These are phyloP conservation scores for Metarhizium rileyi DNA, from an alignment of 2,329 filamentous ascomycete genomes.

Conservation along the genomic window DNA sequence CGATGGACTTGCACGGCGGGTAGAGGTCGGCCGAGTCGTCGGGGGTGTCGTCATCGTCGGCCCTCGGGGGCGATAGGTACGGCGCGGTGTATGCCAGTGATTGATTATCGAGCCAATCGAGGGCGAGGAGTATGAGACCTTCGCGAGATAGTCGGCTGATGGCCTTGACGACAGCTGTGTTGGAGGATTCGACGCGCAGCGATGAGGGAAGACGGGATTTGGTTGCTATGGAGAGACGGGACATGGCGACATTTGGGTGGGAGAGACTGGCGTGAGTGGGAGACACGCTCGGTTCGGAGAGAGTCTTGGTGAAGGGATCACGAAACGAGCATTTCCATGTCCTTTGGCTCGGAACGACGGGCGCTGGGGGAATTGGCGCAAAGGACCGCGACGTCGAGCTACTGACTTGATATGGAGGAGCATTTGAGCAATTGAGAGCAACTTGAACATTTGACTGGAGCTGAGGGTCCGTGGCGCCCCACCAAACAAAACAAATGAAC, in stretches of 20 bases:
- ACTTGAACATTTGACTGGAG: no score
- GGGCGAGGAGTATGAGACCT: slow-evolving; percentile 60
- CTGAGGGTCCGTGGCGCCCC: neutral
- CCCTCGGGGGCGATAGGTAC: slow-evolving; percentile 18
- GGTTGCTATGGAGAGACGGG: slow-evolving; percentile 57
- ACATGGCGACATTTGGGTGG: slow-evolving; percentile 26
- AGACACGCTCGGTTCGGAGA: neutral
- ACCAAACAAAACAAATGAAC: neutral
- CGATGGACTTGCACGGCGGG: slow-evolving; percentile 53
- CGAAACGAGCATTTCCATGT: neutral
- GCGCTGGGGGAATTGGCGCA: neutral
- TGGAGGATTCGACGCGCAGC: slow-evolving; percentile 56
- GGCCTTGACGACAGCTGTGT: slow-evolving; percentile 53
- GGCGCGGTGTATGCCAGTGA: slow-evolving; percentile 46
- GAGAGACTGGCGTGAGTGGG: neutral
- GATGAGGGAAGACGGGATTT: slow-evolving; percentile 62
- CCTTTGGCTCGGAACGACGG: neutral
- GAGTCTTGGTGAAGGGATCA: neutral
- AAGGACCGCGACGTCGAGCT: neutral
- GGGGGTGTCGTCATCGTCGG: slow-evolving; percentile 34
- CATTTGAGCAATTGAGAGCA: no score
- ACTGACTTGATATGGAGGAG: no score
- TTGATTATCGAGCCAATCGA: slow-evolving; percentile 66
- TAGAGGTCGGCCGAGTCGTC: slow-evolving; percentile 58
- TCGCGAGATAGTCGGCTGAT: slow-evolving; percentile 62